Conservation (phyloP, 2,329 filamentous ascomycete genomes). For the Fusarium sp. region DNA sequence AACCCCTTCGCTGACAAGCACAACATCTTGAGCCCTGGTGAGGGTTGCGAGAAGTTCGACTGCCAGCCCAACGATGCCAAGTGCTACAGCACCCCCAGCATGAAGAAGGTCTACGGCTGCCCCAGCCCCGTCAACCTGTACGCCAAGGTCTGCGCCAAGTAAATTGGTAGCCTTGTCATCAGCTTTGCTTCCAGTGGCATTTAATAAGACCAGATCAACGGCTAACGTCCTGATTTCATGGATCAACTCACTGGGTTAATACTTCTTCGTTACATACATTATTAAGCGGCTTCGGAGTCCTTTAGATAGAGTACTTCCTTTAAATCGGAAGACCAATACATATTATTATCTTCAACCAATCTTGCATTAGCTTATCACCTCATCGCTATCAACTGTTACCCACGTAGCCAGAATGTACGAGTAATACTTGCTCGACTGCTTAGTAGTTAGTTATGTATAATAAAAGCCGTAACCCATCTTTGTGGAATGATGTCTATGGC, state of each 20-base stretch:
- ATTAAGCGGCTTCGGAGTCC: neutral
- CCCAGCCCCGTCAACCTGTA: slow-evolving; percentile 52
- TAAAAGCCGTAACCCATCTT: rapidly evolving
- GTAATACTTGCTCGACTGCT: rapidly evolving
- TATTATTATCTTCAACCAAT: neutral
- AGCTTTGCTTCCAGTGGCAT: neutral
- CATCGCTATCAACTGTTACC: rapidly evolving
- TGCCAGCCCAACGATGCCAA: slow-evolving; percentile 47
- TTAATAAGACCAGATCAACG: neutral
- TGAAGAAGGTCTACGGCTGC: slow-evolving; percentile 54
- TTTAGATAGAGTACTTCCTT: neutral
- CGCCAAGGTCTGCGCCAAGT: slow-evolving; percentile 43
- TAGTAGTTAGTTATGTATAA: neutral
- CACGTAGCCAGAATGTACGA: rapidly evolving
- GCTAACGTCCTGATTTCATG: too few species aligned
- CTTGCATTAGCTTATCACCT: rapidly evolving
- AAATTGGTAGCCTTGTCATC: neutral
- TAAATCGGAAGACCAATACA: neutral
- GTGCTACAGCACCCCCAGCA: slow-evolving; percentile 53
- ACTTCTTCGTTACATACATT: slow-evolving; percentile 7
- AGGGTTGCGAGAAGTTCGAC: slow-evolving; percentile 52
- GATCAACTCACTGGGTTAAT: neutral
- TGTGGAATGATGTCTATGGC: rapidly evolving
- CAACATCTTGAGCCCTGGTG: slow-evolving; percentile 51
- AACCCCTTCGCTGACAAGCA: slow-evolving; percentile 52